Conservation (phyloP, 495 filamentous ascomycete species). For the Echria macrotheca region DNA sequence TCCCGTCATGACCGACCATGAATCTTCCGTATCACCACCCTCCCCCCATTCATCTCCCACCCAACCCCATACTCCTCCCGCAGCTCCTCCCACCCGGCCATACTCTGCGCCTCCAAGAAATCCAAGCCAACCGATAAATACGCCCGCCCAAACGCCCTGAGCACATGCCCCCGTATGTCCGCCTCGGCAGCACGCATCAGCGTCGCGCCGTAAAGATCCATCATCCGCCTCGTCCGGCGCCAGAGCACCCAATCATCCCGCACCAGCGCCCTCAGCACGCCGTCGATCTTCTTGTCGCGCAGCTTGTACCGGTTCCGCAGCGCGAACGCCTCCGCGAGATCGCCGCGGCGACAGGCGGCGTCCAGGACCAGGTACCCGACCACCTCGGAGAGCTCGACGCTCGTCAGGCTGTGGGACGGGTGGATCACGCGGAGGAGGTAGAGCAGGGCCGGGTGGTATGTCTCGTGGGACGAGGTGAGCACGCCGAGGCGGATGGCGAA, state of each 20-base stretch:
- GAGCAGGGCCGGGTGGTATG: constrained; percentile 82
- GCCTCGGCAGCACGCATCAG: constrained; percentile 78
- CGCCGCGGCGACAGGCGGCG: constrained; percentile 74
- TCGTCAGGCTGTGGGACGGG: constrained; percentile 54
- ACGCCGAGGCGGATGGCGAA: constrained; percentile 83
- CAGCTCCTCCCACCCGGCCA: constrained; percentile 62
- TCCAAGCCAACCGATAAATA: constrained; percentile 68
- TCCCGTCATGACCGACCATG: constrained; percentile 26
- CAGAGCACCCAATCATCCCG: constrained; percentile 80
- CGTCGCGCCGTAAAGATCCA: constrained; percentile 69
- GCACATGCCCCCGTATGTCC: constrained; percentile 59
- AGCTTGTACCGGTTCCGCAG: constrained; percentile 51
- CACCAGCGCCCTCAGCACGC: constrained; percentile 62
- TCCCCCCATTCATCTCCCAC: constrained; percentile 65
- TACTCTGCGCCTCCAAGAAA: constrained; percentile 59
- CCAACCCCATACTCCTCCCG: constrained; percentile 60
- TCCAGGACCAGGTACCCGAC: constrained; percentile 79
- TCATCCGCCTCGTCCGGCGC: constrained; percentile 60
- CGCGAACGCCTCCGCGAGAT: constrained; percentile 68
- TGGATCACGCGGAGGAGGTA: constrained; percentile 72
- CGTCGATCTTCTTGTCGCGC: constrained; percentile 56
- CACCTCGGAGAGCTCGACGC: constrained; percentile 68
- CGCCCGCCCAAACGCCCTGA: constrained; percentile 76
- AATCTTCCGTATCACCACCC: constrained; percentile 63
- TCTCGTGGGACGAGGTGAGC: constrained; percentile 70